Evolutionary conservation across 1,284 basidiomycete species (phyloP).

Genomic region (Rhodotorula glutinis): DNA sequence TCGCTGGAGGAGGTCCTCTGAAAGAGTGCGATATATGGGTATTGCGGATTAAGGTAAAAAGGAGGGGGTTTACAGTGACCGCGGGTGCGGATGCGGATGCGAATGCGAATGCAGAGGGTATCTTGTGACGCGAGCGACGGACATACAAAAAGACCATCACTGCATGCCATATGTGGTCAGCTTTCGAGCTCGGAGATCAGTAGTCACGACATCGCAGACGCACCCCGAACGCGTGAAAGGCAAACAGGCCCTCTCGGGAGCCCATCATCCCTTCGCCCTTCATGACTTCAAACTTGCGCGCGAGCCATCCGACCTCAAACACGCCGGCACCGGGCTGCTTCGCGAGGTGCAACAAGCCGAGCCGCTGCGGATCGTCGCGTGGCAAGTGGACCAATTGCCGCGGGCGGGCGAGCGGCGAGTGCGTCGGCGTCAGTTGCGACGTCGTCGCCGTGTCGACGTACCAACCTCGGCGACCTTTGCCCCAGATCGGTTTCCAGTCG

Average conservation of each 20-base stretch:
- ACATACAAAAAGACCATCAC: background rate
- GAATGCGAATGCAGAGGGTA: background rate
- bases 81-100: too few relatives aligned
- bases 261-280: constrained; percentile 34
- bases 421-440: constrained; percentile 7
- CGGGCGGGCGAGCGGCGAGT: constrained; percentile 45
- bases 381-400: constrained; percentile 61
- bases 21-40: too few relatives aligned
- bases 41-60: too few relatives aligned
- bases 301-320: constrained; percentile 79
- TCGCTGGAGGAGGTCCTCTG: too few relatives aligned
- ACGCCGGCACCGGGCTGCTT: background rate
- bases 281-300: constrained; percentile 89
- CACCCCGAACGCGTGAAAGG: constrained; percentile 27
- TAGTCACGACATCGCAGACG: too few relatives aligned
- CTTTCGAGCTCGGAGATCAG: too few relatives aligned
- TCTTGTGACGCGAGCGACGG: background rate
- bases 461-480: constrained; percentile 92
- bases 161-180: too few relatives aligned
- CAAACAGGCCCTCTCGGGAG: constrained; percentile 27
- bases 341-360: constrained; percentile 59
- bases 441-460: constrained; percentile 36
- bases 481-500: constrained; percentile 78
- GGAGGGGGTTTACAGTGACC: too few relatives aligned
- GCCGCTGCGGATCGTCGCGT: constrained; percentile 67